Evolutionary conservation across 805 yeast species (phyloP).

Genomic region (Myxozyma nipponensis): DNA sequence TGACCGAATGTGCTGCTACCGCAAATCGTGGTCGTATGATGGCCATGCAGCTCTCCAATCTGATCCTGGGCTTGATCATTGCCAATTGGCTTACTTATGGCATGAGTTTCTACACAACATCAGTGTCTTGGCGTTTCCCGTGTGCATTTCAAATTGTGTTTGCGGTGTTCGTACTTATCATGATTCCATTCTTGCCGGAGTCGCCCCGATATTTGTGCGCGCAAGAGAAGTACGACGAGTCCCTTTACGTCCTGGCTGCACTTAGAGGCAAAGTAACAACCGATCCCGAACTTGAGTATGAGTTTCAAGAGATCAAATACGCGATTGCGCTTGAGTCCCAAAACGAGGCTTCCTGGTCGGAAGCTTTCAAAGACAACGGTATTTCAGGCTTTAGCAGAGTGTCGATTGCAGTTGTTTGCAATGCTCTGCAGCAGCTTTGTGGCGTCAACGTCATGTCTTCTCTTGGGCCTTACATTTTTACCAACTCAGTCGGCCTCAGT

Average conservation of each 20-base stretch:
- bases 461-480: too few relatives aligned
- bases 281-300: slow-evolving; percentile 12
- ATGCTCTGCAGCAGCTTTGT: slow-evolving; percentile 44
- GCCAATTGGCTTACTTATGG: slow-evolving; percentile 74
- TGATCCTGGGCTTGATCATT: slow-evolving; percentile 59
- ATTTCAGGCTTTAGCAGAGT: slow-evolving; percentile 46
- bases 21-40: slow-evolving; percentile 21
- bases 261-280: slow-evolving; percentile 57
- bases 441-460: too few relatives aligned
- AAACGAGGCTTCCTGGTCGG: slow-evolving; percentile 18
- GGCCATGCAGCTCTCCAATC: slow-evolving; percentile 57
- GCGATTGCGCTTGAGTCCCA: slow-evolving; percentile 18
- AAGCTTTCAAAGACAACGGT: slow-evolving; percentile 40
- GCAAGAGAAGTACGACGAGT: slow-evolving; percentile 55
- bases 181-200: slow-evolving; percentile 59
- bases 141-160: slow-evolving; percentile 60
- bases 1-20: slow-evolving; percentile 67
- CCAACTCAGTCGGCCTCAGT: too few relatives aligned
- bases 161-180: slow-evolving; percentile 51
- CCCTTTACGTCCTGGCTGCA: slow-evolving; percentile 55
- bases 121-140: slow-evolving; percentile 42
- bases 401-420: slow-evolving; percentile 44
- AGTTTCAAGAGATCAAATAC: slow-evolving; percentile 13
- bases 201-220: slow-evolving; percentile 70
- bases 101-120: slow-evolving; percentile 40